Evolutionary conservation across 768 basidiomycete genomes (phyloP).

Genomic region (Phaeotremella fagi): DNA sequence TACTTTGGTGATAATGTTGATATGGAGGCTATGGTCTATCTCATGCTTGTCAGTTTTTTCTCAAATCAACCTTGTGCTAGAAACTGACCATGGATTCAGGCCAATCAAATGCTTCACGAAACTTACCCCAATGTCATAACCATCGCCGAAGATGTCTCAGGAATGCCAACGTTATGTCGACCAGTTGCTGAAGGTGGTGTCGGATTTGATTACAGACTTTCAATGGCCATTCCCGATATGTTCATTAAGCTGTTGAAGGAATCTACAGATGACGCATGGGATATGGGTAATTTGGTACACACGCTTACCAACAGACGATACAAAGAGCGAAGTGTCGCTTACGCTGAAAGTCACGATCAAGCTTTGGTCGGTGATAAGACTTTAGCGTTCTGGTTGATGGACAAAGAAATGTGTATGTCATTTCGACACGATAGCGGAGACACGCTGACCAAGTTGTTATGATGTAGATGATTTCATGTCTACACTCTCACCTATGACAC

Average conservation of each 20-base stretch:
- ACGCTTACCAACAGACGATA: conserved; percentile 85
- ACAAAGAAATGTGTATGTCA: conserved; percentile 95
- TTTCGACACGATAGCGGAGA: not conserved
- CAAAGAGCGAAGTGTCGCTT: conserved; percentile 84
- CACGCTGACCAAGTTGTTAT: not conserved
- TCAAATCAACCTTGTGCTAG: not conserved
- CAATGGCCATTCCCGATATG: conserved; percentile 99
- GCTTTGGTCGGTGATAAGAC: conserved; percentile 99
- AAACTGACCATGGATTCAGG: conserved; percentile 54
- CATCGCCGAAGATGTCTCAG: conserved; percentile 97
- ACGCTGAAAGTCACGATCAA: conserved; percentile 96
- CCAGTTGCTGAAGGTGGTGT: conserved; percentile 77
- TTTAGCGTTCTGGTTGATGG: conserved; percentile 98
- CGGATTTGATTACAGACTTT: conserved; percentile 95
- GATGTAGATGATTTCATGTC: conserved; percentile 86
- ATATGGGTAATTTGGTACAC: conserved; percentile 76
- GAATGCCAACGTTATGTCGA: conserved; percentile 90
- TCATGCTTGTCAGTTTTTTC: conserved; percentile 76
- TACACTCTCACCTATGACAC: conserved; percentile 72
- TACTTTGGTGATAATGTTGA: conserved; percentile 87
- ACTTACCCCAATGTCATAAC: conserved; percentile 77
- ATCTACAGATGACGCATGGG: conserved; percentile 77
- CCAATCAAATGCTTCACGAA: conserved; percentile 80
- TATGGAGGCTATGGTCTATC: conserved; percentile 82
- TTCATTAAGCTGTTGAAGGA: conserved; percentile 99